A percentile compares a stretch with the other conserved stretches of the same genome.
Conservation (phyloP, 495 filamentous ascomycete species). For the Trichoderma reesei region DNA sequence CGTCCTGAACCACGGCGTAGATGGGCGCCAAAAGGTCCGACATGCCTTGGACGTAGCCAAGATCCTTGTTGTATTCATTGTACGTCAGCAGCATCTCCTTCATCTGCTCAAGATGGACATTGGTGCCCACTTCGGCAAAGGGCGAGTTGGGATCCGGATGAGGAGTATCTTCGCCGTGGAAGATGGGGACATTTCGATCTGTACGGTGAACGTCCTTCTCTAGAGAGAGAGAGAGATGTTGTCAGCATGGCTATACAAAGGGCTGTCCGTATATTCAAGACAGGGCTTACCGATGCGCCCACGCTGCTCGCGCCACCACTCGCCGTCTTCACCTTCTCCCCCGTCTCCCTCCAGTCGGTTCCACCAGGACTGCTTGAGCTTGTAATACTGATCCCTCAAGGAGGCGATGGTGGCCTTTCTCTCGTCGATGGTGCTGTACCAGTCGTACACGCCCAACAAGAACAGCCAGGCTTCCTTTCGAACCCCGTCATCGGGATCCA, state of each 20-base stretch:
- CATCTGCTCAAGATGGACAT: conserved; percentile 95
- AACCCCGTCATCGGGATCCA: conserved; percentile 81
- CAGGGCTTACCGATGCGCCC: conserved; percentile 74
- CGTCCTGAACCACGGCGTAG: conserved; percentile 94
- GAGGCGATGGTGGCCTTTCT: conserved; percentile 71
- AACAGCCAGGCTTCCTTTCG: conserved; percentile 96
- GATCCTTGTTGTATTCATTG: conserved; percentile 87
- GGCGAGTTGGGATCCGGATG: conserved; percentile 96
- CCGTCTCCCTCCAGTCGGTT: conserved; percentile 78
- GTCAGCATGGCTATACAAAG: too few species aligned
- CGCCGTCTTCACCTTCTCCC: conserved; percentile 63
- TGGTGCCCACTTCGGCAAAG: conserved; percentile 82
- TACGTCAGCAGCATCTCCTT: conserved; percentile 99
- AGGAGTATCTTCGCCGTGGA: conserved; percentile 93
- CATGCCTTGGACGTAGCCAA: conserved; percentile 98
- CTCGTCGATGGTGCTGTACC: conserved; percentile 78
- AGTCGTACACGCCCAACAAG: conserved; percentile 80
- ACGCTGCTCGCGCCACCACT: conserved; percentile 94
- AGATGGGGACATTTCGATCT: conserved; percentile 84
- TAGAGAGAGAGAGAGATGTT: too few species aligned
- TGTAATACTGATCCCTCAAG: conserved; percentile 84
- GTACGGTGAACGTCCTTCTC: conserved; percentile 98
- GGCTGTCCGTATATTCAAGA: too few species aligned
- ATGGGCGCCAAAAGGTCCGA: conserved; percentile 92
- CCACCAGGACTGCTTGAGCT: conserved; percentile 94